A percentile compares a stretch with the other conserved stretches of the same genome.
Evolutionary conservation across 352 stramenopile genomes (phyloP).

Genomic region (Globisporangium alternatum): DNA sequence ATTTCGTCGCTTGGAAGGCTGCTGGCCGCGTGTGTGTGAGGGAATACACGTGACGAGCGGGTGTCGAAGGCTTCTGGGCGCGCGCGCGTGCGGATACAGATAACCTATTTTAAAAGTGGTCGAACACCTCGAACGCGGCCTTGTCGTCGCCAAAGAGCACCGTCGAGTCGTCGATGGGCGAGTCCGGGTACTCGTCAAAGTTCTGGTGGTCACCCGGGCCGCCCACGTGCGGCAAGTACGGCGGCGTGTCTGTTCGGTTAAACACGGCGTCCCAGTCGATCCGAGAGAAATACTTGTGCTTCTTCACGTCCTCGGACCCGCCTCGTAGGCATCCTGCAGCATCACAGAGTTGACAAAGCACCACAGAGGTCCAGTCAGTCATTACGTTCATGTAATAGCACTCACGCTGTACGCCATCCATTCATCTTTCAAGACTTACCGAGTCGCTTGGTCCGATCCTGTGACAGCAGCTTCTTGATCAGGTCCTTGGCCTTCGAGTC

Average conservation of each 20-base stretch:
- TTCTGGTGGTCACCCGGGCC: constrained; percentile 89
- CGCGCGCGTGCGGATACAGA: background rate
- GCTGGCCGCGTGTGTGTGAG: background rate
- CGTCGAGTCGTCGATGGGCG: constrained; percentile 78
- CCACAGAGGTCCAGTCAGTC: background rate
- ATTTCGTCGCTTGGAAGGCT: background rate
- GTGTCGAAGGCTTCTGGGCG: background rate
- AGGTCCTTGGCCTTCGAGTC: constrained; percentile 89
- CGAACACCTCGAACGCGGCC: constrained; percentile 81
- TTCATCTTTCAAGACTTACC: constrained; percentile 28
- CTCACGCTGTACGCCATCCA: background rate
- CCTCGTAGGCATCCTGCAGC: constrained; percentile 86
- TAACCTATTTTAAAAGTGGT: constrained; percentile 62
- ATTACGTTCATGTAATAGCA: background rate
- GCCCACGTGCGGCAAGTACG: constrained; percentile 83
- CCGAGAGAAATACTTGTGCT: constrained; percentile 91
- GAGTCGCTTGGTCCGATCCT: constrained; percentile 88
- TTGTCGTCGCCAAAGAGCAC: constrained; percentile 85
- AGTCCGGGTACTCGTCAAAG: constrained; percentile 94
- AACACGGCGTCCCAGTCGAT: constrained; percentile 86
- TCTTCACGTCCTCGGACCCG: constrained; percentile 88
- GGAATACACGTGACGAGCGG: no score
- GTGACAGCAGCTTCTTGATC: constrained; percentile 89
- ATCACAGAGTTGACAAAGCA: background rate
- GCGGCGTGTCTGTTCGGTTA: constrained; percentile 61